A percentile compares a stretch with the other conserved stretches of the same genome.
phyloP scores from a whole-genome alignment of 352 stramenopile species.

The Phytophthora palmivora region DNA sequence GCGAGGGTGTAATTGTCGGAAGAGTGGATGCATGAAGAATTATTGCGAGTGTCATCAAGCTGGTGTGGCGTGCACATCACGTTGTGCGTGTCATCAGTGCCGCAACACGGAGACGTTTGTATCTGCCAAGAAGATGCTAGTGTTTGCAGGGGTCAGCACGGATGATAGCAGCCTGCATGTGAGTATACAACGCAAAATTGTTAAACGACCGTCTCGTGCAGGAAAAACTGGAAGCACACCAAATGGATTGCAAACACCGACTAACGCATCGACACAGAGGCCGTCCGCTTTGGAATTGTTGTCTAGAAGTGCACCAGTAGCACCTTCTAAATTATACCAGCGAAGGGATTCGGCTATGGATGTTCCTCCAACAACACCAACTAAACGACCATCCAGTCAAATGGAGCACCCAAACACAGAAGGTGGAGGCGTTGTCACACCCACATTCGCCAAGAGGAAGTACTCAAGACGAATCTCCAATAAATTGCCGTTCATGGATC shows the following conservation, averaged over 20 bases:
- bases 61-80: slow-evolving; percentile 77
- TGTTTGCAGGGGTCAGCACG: slow-evolving; percentile 44
- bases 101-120: slow-evolving; percentile 75
- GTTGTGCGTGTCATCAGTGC: slow-evolving; percentile 87
- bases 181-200: slow-evolving; percentile 31
- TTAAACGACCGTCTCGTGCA: slow-evolving; percentile 20
- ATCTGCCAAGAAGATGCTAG: slow-evolving; percentile 75
- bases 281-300: slow-evolving; percentile 57
- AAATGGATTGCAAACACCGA: slow-evolving; percentile 27
- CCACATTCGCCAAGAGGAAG: slow-evolving; percentile 50
- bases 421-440: slow-evolving; percentile 20
- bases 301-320: slow-evolving; percentile 60
- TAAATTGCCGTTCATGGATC: slow-evolving; percentile 49
- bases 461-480: slow-evolving; percentile 41
- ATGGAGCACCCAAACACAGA: slow-evolving; percentile 31
- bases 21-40: slow-evolving; percentile 97
- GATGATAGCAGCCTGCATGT: slow-evolving; percentile 21
- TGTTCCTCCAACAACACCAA: slow-evolving; percentile 25
- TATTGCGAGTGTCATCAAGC: slow-evolving; percentile 98
- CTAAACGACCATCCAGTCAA: slow-evolving; percentile 38
- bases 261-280: slow-evolving; percentile 28
- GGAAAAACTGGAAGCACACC: slow-evolving; percentile 3
- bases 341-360: slow-evolving; percentile 14
- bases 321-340: slow-evolving; percentile 18
- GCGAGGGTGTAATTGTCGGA: slow-evolving; percentile 95